Evolutionary conservation across 257 asterid species (phyloP), one percentile per base, ranked within the genome.

Genomic region (Solanum bukasovii): DNA sequence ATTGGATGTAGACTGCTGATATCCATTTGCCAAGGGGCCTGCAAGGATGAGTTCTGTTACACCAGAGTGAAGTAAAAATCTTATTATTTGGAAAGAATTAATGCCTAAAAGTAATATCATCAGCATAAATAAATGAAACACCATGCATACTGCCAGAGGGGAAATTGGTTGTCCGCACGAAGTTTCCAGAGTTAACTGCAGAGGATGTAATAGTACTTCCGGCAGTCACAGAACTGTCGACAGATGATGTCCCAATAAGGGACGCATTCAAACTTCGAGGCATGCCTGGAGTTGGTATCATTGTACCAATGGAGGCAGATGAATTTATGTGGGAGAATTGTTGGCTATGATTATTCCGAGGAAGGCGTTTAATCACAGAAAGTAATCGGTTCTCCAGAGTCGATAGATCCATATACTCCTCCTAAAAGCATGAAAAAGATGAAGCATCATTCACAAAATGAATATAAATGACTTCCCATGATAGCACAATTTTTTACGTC

Each of bases 271-370:
- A 96, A 92, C 93, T 86, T 90, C 94, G 98, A 82, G 94, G 91
- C 92, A 95, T 92, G 42, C 99, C 99, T 78, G 99, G 99, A 79
- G 99, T 97, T 87, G 99, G 99, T 87, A 97, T 97, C 99, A 97
- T 97, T 68, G 98, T 94, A 86, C 98, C 96, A 84, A 93, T 67
- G 85, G 98, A 91, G 59, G 96, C 91, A 35, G 97, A 91, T 63
- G 98, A 88, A 94, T 89, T 94, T 63, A 91, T 90, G 84, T 93
- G 96, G 74, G 95, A 74, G 87, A 91, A 90, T 88, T 93, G 99
- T 87, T 94, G 98, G 89, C 86, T 92, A 18, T 94, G 98, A 92
- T 93, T 94, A 90, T 73, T 92, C 90, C 89, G 49, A 35, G 95
- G 93, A 14, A 90, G 87, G 81, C 93, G 90, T 90, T 88, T 94